Evolutionary conservation across 805 yeast species (phyloP).

Genomic region (Teunomyces atbi): DNA sequence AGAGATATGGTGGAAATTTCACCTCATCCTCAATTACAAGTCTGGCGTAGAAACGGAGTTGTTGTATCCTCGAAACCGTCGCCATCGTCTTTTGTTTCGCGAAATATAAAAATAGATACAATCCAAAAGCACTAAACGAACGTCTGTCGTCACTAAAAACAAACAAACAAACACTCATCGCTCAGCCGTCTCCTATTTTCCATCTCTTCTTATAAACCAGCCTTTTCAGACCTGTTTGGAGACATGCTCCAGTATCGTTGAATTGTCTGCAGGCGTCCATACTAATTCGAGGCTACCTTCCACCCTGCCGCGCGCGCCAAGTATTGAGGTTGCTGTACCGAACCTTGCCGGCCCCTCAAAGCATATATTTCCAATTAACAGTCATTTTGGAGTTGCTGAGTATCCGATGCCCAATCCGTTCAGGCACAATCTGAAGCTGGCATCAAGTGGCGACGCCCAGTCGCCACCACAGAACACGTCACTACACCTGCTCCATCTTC

Average conservation of each 20-base stretch:
- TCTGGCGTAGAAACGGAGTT: too few species aligned
- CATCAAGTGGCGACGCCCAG: neutral
- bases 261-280: neutral
- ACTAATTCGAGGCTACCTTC: neutral
- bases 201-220: too few species aligned
- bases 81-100: too few species aligned
- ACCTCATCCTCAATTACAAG: too few species aligned
- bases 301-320: neutral
- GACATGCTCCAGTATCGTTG: too few species aligned
- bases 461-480: neutral
- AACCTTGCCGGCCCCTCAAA: neutral
- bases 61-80: too few species aligned
- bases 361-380: neutral
- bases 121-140: too few species aligned
- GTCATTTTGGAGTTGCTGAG: neutral
- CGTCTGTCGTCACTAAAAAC: too few species aligned
- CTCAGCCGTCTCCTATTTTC: too few species aligned
- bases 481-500: conserved; percentile 1
- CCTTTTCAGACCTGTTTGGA: neutral
- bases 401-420: conserved; percentile 2
- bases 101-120: too few species aligned
- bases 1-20: too few species aligned
- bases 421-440: conserved; percentile 4
- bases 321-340: neutral
- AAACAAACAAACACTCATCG: too few species aligned